A percentile compares a stretch with the other conserved stretches of the same genome.
phyloP scores from a whole-genome alignment of 768 basidiomycete species.

The Chalciporus sphaerocephalus region DNA sequence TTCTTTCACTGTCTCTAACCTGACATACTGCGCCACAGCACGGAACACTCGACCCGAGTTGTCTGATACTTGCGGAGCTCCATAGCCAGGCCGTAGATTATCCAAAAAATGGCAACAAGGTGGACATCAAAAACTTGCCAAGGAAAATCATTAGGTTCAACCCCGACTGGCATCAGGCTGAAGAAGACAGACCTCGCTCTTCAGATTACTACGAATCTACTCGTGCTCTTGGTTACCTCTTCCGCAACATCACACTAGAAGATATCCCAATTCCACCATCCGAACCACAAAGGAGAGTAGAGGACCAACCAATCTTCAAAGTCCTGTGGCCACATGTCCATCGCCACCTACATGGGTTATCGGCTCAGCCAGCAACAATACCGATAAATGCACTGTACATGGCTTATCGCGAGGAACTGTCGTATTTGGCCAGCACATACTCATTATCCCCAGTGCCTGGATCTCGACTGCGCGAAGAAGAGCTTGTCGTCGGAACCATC shows the following conservation, averaged over 20 bases:
- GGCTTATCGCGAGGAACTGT: conserved; percentile 58
- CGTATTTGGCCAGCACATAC: conserved; percentile 67
- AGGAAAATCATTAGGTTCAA: conserved; percentile 56
- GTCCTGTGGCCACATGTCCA: conserved; percentile 21
- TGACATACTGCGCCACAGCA: conserved; percentile 34
- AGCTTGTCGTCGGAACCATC: conserved; percentile 72
- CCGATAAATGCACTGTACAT: conserved; percentile 18
- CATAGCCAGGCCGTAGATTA: conserved; percentile 68
- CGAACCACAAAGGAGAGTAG: conserved; percentile 11
- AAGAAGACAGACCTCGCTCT: conserved; percentile 47
- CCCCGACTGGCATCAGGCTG: conserved; percentile 75
- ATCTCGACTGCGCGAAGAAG: conserved; percentile 60
- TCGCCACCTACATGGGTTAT: conserved; percentile 14
- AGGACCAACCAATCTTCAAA: conserved; percentile 31
- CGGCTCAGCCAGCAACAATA: background rate
- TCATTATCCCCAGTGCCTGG: conserved; percentile 56
- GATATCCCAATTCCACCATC: conserved; percentile 24
- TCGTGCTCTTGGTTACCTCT: conserved; percentile 69
- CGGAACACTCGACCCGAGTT: conserved; percentile 57
- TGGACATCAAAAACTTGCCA: conserved; percentile 53
- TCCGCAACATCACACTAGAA: conserved; percentile 53
- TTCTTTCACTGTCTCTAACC: background rate
- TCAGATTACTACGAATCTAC: conserved; percentile 69
- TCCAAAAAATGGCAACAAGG: conserved; percentile 69
- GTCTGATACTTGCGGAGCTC: conserved; percentile 58